These are phyloP conservation scores for Boletus vermiculosoides DNA, from an alignment of 768 basidiomycete species.

Conservation along the genomic window DNA sequence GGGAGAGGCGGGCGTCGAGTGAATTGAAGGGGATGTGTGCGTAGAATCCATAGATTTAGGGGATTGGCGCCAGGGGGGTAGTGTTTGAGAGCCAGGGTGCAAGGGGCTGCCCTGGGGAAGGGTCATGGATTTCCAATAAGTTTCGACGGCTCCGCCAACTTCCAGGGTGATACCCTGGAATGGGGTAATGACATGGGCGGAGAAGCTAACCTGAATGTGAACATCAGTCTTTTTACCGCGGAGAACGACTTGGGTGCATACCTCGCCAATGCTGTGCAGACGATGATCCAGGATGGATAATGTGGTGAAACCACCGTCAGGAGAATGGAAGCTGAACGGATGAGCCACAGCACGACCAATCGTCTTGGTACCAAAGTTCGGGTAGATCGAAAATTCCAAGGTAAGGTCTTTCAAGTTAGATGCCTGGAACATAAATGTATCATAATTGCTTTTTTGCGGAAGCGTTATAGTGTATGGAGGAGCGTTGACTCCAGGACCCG, in stretches of 20 bases:
- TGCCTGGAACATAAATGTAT: conserved; percentile 86
- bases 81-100: conserved; percentile 36
- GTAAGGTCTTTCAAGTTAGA: conserved; percentile 68
- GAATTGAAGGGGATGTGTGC: conserved; percentile 70
- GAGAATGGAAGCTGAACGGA: conserved; percentile 64
- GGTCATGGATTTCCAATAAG: conserved; percentile 91
- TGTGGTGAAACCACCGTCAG: conserved; percentile 53
- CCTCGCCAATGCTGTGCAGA: conserved; percentile 92
- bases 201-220: conserved; percentile 72
- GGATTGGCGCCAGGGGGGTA: conserved; percentile 36
- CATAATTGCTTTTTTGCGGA: conserved; percentile 68
- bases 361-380: conserved; percentile 95
- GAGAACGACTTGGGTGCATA: conserved; percentile 30
- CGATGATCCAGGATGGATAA: conserved; percentile 90
- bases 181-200: conserved; percentile 79
- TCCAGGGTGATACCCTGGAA: conserved; percentile 92
- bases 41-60: conserved; percentile 47
- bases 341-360: conserved; percentile 90
- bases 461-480: conserved; percentile 90
- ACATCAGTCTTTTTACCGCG: conserved; percentile 2
- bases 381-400: conserved; percentile 93
- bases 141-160: conserved; percentile 93
- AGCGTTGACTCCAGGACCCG: conserved; percentile 76
- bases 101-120: conserved; percentile 28
- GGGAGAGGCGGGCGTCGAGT: conserved; percentile 45